Evolutionary conservation across 345 rosid genomes (phyloP), one percentile per base, ranked within the genome.

Genomic region (Melaleuca alternifolia): DNA sequence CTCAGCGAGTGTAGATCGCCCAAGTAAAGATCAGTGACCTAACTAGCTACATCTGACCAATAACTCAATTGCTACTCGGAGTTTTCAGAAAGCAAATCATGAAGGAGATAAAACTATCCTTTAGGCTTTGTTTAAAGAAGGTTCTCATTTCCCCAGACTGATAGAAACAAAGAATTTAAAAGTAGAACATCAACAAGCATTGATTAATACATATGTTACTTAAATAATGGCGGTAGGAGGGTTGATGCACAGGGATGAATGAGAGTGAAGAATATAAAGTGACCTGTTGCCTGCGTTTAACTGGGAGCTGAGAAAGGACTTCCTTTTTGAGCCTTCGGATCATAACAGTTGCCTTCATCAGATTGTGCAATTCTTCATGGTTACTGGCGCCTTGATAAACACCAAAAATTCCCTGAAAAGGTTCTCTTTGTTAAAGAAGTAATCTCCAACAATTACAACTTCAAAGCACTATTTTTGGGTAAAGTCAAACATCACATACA

Each of bases 291-390:
- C 99, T 94, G 51, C 98, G 97, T 89, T 97, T 96, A 84, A 92
- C 84, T 28, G 99, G 99, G 86, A 97, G 99, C 92, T 97, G 91
- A 81, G 91, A 52, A 85, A 97, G 97, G 87, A 97, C 99, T 93
- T 97, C 98, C 86, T 93, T 97, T 91, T 97, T 97, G 79, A 94
- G 95, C 88, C 99, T 94, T 86, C 99, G 94, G 87, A 97, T 96
- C 99, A 97, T 97, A 71, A 95, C 92, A 26, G 99, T 97, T 89
- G 98, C 96, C 94, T 95, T 97, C 93, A 97, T 96, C 94, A 96
- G 89, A 93, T 92, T 94, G 92, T 97, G 99, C 93, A 97, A 92
- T 90, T 97, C 99, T 56, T 97, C 99, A 90, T 97, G 99, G 93
- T 97, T 96, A 91, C 95, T 95, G 83, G 99, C 93, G 82, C 98